Evolutionary conservation across 345 rosid species (phyloP), one percentile per base, ranked within the genome.

Genomic region (Theobroma cacao): DNA sequence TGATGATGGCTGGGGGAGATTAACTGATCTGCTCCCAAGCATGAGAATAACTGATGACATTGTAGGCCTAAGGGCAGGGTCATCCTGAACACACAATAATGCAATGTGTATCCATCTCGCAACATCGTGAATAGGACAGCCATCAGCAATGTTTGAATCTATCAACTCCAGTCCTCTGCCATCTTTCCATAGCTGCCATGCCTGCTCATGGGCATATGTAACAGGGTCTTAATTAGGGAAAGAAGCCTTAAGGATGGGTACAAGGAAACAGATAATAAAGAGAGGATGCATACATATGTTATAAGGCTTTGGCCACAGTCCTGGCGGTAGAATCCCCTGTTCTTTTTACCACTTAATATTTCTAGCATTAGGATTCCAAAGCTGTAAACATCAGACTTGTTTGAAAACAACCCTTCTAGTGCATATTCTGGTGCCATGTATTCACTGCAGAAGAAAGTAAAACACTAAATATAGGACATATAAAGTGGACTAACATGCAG

Each of bases 361-460:
- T 89, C 90, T 11, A 89, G 58, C 67, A 86, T 17, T 17, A 87
- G 62, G 5, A 87, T 43, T 55, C 91, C 89, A 28, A 81, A 90
- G 75, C 89, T 87, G 36, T 83, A 87, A 13, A 89, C 87, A 83
- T 90, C 90, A 0, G 88, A 87, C 73, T 90, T 89, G 6, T 78
- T 78, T 0, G 90, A 89, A 65, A 91, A 84, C 10, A 60, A 4
- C 9, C 91, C 91, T 2, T 83, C 86, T 18, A 81, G 67, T 17
- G 86, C 90, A 71, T 90, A 85, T 41, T 90, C 90, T 31, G 88
- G 88, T 36, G 93, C 86, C 88, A 85, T 90, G 81, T 88, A 90
- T 6, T 91, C 93, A 80, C 87, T 89, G 84, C 12, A 9, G 20
- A 26, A 50, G 34, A 30, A 48, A 56, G 17, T 22, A 41, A 36